Evolutionary conservation across 1,284 basidiomycete genomes (phyloP), one percentile per base, ranked within the genome.

Genomic region (Leucoagaricus sp.): DNA sequence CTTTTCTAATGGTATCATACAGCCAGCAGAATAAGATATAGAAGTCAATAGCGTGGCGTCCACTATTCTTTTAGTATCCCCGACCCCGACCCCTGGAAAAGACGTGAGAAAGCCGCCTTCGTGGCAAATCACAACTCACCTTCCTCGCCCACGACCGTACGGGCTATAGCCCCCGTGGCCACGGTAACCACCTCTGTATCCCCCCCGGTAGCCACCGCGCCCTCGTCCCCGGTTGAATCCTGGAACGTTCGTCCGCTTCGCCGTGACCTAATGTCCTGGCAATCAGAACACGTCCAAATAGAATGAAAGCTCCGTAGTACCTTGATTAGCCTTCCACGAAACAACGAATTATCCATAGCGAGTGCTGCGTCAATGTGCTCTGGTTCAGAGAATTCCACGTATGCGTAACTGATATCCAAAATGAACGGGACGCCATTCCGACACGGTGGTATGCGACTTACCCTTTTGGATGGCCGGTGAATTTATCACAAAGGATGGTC

Each of bases 381-480:
- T n/a, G 95, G 83, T 66, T 98, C 95, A 64, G 97, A 87, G 72
- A 99, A 99, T 73, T 99, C 97, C 52, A 99, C 95, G 75, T 99
- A 99, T 51, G 96, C 96, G 76, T 93, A 99, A 47, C 95, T 97
- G 31, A 10, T 23, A 13, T 34, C 6, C 25, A 25, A 10, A 23
- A 10, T 21, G 31, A 53, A 29, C 46, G 46, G 10, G 47, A 21
- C 7, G 8, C 13, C 3, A 21, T 12, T 41, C 44, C 1, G 42
- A 7, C 36, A 23, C 28, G 42, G 49, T 17, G 17, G 46, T 2
- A 28, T 19, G 23, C 25, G 25, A 4, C 86, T 60, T 64, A 96
- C 93, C 96, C 97, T 86, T 98, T 99, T 40, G 97, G 96, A 79
- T 98, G 96, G 44, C 97, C 97, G 15, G 96, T 98, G 73, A 98